phyloP scores from a whole-genome alignment of 2,329 filamentous ascomycete species.

The Phyllosticta capitalensis region DNA sequence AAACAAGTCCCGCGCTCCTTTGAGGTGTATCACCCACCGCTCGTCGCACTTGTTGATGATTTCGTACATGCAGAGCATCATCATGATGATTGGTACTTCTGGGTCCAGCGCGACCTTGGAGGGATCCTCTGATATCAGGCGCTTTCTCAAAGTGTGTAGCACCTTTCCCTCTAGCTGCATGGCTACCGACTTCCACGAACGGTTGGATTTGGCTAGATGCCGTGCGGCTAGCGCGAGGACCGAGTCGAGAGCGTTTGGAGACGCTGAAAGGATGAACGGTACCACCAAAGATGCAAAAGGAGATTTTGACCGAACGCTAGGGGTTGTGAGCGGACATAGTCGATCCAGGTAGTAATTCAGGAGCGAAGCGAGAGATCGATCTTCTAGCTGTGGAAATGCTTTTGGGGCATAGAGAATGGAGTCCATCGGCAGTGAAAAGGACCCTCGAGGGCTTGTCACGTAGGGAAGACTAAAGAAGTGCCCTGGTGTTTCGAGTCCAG shows the following conservation, averaged over 20 bases:
- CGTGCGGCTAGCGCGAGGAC: slow-evolving; percentile 32
- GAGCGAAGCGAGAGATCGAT: slow-evolving; percentile 22
- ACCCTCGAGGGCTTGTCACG: slow-evolving; percentile 12
- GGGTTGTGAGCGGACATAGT: slow-evolving; percentile 31
- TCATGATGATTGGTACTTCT: slow-evolving; percentile 34
- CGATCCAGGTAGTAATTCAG: slow-evolving; percentile 34
- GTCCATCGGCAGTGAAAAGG: slow-evolving; percentile 10
- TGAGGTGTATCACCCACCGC: slow-evolving; percentile 40
- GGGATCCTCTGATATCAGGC: slow-evolving; percentile 22
- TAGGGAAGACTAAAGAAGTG: not conserved
- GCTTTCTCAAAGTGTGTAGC: slow-evolving; percentile 27
- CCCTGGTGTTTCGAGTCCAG: not conserved
- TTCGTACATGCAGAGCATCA: slow-evolving; percentile 39
- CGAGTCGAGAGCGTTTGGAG: slow-evolving; percentile 28
- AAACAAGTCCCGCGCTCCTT: slow-evolving; percentile 40
- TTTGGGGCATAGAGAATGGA: slow-evolving; percentile 14
- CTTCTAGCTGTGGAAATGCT: slow-evolving; percentile 19
- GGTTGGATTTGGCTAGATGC: slow-evolving; percentile 26
- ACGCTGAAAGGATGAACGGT: slow-evolving; percentile 30
- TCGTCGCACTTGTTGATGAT: slow-evolving; percentile 33
- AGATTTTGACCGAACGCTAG: slow-evolving; percentile 26
- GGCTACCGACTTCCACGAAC: slow-evolving; percentile 22
- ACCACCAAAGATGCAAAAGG: slow-evolving; percentile 32
- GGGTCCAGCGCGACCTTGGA: slow-evolving; percentile 16
- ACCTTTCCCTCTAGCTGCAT: slow-evolving; percentile 30